Evolutionary conservation across 345 rosid genomes (phyloP), one percentile per base, ranked within the genome.

Genomic region (Citrus mangshanensis): DNA sequence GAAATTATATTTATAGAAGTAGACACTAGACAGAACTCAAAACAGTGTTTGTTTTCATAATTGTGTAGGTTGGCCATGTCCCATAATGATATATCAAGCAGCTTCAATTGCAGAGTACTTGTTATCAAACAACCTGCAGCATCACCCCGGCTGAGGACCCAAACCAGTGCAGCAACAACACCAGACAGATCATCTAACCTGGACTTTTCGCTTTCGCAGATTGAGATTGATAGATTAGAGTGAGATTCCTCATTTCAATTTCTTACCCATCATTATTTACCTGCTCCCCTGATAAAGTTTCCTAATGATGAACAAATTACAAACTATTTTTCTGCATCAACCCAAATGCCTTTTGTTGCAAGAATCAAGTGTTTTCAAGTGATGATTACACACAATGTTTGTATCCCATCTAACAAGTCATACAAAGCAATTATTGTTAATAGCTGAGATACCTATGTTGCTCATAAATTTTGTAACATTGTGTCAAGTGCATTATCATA

Each of bases 201-300:
- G 85, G 97, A 91, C 91, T 84, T 93, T 76, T 90, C 97, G 0
- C 93, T 93, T 73, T 91, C 97, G 0, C 93, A 87, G 80, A 88
- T 93, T 18, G 88, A 93, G 64, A 86, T 90, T 74, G 75, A 88
- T 71, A 71, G 83, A 56, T 81, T 91, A 81, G 82, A 87, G 95
- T 93, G 69, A 88, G 92, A 68, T 68, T 69, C 30, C 78, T 59
- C 61, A 13, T 61, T 72, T 34, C 67, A 60, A 14, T 49, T 75
- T n/a, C 49, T 27, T 34, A 46, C 4, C 1, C 1, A 28, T 40
- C 32, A 32, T 72, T 34, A 46, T 42, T 81, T 67, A 40, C 64
- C 74, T 42, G 56, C 72, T 70, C 73, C 66, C 24, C 38, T 34
- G 19, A 58, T 9, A 21, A 46, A 22, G 51, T 34, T 61, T 55